Evolutionary conservation across 106 monocot species (phyloP).

Genomic region (Acanthochlamys bracteata): DNA sequence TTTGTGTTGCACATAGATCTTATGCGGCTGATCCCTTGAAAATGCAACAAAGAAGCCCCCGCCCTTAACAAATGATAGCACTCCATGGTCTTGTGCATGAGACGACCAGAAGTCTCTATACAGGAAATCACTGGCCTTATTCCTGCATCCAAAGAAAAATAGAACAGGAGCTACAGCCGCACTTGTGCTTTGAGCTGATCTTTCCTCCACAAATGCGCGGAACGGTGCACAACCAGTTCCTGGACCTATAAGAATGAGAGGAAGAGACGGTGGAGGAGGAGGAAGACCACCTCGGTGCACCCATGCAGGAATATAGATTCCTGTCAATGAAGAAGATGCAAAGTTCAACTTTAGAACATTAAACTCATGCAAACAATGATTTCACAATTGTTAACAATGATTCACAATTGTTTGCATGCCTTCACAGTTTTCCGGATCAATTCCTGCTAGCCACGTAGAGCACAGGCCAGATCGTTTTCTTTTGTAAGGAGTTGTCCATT

Average conservation of each 20-base stretch:
- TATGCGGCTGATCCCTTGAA: conserved; percentile 76
- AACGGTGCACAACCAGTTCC: conserved; percentile 96
- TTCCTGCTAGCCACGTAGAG: conserved; percentile 79
- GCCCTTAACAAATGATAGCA: conserved; percentile 53
- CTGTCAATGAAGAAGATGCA: not conserved
- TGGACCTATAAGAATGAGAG: conserved; percentile 86
- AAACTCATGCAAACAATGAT: not conserved
- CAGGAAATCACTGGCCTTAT: conserved; percentile 53
- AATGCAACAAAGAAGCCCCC: conserved; percentile 91
- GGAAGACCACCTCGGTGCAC: conserved; percentile 56
- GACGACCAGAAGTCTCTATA: conserved; percentile 66
- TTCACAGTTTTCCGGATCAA: conserved; percentile 44
- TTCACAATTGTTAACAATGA: not conserved
- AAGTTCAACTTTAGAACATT: conserved; percentile 1
- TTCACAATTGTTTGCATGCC: conserved; percentile 14
- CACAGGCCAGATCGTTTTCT: conserved; percentile 69
- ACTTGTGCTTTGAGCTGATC: conserved; percentile 30
- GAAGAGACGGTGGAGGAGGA: conserved; percentile 50
- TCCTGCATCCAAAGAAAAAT: conserved; percentile 97
- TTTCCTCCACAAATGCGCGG: conserved; percentile 69
- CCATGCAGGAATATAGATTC: conserved; percentile 69
- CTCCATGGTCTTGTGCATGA: conserved; percentile 38
- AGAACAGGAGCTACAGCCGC: conserved; percentile 46
- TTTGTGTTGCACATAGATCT: conserved; percentile 92
- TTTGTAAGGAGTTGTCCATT: conserved; percentile 73